Conservation (phyloP, 1,139 yeast genomes). For the Nakaseomyces glabratus region DNA sequence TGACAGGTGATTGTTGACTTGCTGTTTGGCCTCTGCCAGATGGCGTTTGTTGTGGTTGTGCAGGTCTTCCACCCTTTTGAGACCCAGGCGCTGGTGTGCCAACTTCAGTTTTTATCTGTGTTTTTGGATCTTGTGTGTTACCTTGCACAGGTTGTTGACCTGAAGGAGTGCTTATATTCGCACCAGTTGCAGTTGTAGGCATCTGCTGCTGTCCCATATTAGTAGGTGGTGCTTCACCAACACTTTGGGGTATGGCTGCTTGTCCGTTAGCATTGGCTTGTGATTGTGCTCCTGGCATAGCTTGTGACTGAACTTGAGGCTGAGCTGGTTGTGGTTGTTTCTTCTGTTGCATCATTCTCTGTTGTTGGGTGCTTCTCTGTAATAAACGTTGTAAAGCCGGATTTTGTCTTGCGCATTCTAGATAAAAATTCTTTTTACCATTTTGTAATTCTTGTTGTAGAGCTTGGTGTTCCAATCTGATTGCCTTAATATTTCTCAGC, state of each 20-base stretch:
- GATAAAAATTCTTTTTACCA: conserved; percentile 27
- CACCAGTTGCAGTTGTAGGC: conserved; percentile 9
- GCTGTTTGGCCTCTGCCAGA: conserved; percentile 16
- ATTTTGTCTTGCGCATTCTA: conserved; percentile 31
- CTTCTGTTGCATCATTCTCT: conserved; percentile 18
- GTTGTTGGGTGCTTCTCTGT: conserved; percentile 26
- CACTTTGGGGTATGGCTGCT: conserved; percentile 8
- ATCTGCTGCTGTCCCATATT: conserved; percentile 9
- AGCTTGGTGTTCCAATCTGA: conserved; percentile 22
- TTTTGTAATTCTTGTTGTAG: conserved; percentile 27
- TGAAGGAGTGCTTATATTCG: conserved; percentile 17
- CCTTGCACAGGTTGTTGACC: conserved; percentile 9
- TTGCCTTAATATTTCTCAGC: conserved; percentile 20
- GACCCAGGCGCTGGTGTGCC: conserved; percentile 10
- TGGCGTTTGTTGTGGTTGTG: conserved; percentile 9
- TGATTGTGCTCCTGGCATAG: conserved; percentile 11
- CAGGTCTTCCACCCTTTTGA: conserved; percentile 16
- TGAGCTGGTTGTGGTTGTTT: conserved; percentile 20
- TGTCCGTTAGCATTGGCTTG: conserved; percentile 7
- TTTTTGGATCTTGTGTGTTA: conserved; percentile 12
- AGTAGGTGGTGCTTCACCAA: conserved; percentile 9
- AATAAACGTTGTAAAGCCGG: conserved; percentile 27
- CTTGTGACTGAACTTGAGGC: conserved; percentile 15
- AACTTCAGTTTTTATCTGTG: not conserved
- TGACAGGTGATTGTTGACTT: conserved; percentile 27